Base-by-base conservation (phyloP, 176 grass and related monocot species). In the Rhynchospora pubera region DNA sequence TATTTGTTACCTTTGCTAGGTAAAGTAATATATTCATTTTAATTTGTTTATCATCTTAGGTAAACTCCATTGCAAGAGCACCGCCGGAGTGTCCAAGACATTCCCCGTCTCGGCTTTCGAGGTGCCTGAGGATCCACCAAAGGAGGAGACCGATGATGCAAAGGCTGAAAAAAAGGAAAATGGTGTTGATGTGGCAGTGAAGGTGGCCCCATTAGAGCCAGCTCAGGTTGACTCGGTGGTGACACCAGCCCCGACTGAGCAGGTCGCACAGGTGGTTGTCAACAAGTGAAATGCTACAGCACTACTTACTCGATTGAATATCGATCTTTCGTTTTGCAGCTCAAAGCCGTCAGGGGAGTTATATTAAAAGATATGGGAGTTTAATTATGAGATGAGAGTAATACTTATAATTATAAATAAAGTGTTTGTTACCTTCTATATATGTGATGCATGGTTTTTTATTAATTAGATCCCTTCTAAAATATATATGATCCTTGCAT, bases 101-200 rank as follows among this genome's bases (percentile, higher is more conserved):
- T 99, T 95, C 65, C 96, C 92, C 5, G 69, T 78, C 46, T 93
- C 87, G 7, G 96, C 96, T 57, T 99, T 99, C 80, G 90, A 99
- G 52, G 71, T 90, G 57, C 83, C 87, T 21, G 92, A 85, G 18
- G 44, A 28, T 52, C 66, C 18, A 0, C 91, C 88, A 64, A 86
- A 91, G 57, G 91, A 87, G 15, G 84, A 57, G 42, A 42, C 77
- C 44, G 87, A 75, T 52, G 85, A 72, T 9, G 60, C 43, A 71
- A 56, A 73, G n/a, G 16, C 30, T 32, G 42, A 52, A 48, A 44
- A 77, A 26, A 79, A 82, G 44, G 60, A 65, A 32, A 82, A 45
- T 13, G 43, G 11, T 28, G 60, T 1, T 13, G 70, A 50, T 0
- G 5, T 52, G 45, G 44, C 26, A 44, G 19, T 9, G 0, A 18